Evolutionary conservation across 176 grass and related monocot species (phyloP), one percentile per base, ranked within the genome.

Genomic region (Dendrocalamus sinicus): DNA sequence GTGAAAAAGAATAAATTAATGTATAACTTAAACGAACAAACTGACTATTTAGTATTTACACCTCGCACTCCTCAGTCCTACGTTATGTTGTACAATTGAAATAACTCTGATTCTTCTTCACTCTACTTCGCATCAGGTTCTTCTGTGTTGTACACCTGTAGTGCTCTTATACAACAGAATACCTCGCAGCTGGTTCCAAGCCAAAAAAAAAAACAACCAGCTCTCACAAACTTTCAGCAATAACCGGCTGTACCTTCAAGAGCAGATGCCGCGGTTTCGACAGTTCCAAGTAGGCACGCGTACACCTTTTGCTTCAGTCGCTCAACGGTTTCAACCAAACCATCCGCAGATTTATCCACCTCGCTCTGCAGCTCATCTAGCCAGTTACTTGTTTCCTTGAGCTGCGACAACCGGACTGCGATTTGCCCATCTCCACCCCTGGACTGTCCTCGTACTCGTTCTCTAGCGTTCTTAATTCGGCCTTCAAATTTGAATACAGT

Each of bases 361-460:
- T 86, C 92, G 60, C 43, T 76, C 23, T 84, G 80, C 41, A 96
- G 63, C 73, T 96, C 94, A 61, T 99, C 97, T 22, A 99, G 84
- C 97, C 97, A 99, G 60, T 88, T 76, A 65, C 92, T 99, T 37
- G 94, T 93, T 23, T 94, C 94, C 90, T 99, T 99, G 13, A 99
- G 89, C 46, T 92, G 97, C 11, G 97, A 99, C 48, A 99, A 74
- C 62, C 86, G 94, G 23, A 86, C 90, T 12, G 97, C 94, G 32
- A 96, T 96, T 39, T 84, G 79, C 71, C 82, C 90, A 20, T 99
- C 94, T 9, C 83, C 91, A 26, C 85, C 85, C 82, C 95, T 98
- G 32, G 84, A 78, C 15, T 91, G 88, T 52, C 81, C 92, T 46
- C 89, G 59, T 15, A 45, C 55, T 8, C 82, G 81, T 2, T 94